Base-by-base conservation (phyloP, 2,329 filamentous ascomycete species). In the Apiospora marii region DNA sequence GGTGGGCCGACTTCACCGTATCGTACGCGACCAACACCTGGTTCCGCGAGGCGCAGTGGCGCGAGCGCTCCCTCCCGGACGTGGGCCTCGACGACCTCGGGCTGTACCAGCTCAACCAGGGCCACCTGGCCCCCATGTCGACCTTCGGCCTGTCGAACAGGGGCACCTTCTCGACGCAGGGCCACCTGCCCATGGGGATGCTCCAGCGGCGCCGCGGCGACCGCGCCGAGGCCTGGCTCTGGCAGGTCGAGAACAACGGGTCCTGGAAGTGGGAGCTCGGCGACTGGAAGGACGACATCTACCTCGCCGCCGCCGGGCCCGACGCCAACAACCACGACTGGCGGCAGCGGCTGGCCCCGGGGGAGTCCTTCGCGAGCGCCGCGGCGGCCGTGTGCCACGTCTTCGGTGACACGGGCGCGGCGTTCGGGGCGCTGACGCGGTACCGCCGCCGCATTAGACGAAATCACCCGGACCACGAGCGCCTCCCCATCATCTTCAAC, bases 261-360 rank as follows among this genome's bases (percentile, higher is more conserved):
- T 64, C 58, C 10, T 64, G 58, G 58, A 64, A 64, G 30, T 64
- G 58, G 58, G 34, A 64, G 19, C 34, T 64, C 19, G 34, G 58
- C 34, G 58, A 64, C 58, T 61, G 53, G 53, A 37, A 61, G 19
- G 53, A 61, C 30, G 53, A 61, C 8, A 12, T 61, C 30, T 61
- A 37, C 8, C 53, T 61, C 53, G 53, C 30, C 22, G 30, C 30
- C 3, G 37, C 14, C 3, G 53, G 53, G 7, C 53, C 53, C 22
- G 19, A 37, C 30, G 41, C 53, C 6, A 61, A 61, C 19, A 19
- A 61, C 16, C 53, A 61, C 10, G 53, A 61, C 4, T 37, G 53
- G 53, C 10, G 53, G 4, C 53, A 61, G 53, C 12, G 10, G 16
- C 30, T 64, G 19, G 19, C 34, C 19, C 34, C 58, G 3, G 34